Conservation (phyloP, 129 eudicot species). For the Lactuca saligna region DNA sequence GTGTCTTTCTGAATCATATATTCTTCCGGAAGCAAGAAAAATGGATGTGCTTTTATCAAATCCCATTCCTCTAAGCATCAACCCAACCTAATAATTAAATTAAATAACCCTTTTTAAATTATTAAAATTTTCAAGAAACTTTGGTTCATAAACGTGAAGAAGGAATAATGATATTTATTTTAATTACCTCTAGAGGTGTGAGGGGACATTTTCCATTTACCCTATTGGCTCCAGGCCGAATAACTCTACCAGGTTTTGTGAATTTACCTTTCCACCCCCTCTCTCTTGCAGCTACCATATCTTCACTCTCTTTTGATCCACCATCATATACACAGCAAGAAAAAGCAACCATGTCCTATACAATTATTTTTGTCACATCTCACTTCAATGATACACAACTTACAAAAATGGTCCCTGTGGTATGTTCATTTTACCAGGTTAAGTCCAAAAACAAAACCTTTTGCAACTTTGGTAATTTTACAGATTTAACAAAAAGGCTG, state of each 20-base stretch:
- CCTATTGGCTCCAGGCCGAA: conserved; percentile 83
- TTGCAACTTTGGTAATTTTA: neutral
- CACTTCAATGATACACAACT: conserved; percentile 8
- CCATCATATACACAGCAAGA: conserved; percentile 98
- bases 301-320: conserved; percentile 67
- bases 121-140: neutral
- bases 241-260: conserved; percentile 87
- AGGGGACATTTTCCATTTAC: conserved; percentile 92
- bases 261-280: conserved; percentile 99
- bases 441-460: no score
- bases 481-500: no score
- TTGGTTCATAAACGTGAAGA: neutral
- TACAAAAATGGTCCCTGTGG: neutral
- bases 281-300: conserved; percentile 98
- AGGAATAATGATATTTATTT: neutral
- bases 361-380: conserved; percentile 15
- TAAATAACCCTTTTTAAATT: neutral
- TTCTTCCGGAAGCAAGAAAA: conserved; percentile 87
- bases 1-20: conserved; percentile 84
- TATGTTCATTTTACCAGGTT: neutral
- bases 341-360: conserved; percentile 97
- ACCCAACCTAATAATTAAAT: conserved; percentile 62
- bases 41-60: conserved; percentile 80
- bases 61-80: conserved; percentile 99
- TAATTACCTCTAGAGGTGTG: conserved; percentile 88